Base-by-base conservation (phyloP, 495 filamentous ascomycete genomes). In the Corynascus novoguineensis region DNA sequence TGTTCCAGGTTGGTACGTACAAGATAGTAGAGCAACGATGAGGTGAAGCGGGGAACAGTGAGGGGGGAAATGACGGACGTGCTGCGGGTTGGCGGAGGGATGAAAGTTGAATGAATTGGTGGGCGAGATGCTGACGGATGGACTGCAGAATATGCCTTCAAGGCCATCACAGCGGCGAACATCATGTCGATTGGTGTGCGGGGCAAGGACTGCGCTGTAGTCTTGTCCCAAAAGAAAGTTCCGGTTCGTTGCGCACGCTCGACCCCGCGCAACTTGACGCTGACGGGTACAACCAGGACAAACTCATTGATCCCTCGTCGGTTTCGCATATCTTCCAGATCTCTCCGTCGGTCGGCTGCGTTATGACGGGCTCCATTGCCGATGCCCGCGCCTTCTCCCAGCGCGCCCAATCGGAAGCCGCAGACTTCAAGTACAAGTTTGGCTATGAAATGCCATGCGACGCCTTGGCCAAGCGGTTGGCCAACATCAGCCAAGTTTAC, bases 361-460 rank as follows among this genome's bases (percentile, higher is more conserved):
- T 97, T 64, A 96, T 97, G 87, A 98, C 93, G 25, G 93, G 93
- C 27, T 96, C 93, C 55, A 97, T 97, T 71, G 93, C 93, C 60
- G 93, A 98, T 81, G 93, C 93, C 41, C 79, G 95, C 57, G 93
- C 93, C 38, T 91, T 85, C 56, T 90, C 95, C 42, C 86, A 88
- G 72, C 86, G 93, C 63, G 93, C 93, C 61, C 85, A 92, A 78
- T 88, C 87, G 53, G 93, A 98, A 77, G 95, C 93, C 59, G 95
- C 92, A 46, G 90, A 97, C 62, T 98, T 98, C 78, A 83, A 85
- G 72, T 97, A 98, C 83, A 97, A 97, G 72, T 96, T 83, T 68
- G 93, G 93, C 70, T 98, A 98, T 73, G 93, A 98, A 79, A 98
- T 98, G 95, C 93, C 93, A 53, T 95, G 89, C 72, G 93, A 98